A percentile compares a stretch with the other conserved stretches of the same genome.
Conservation (phyloP, 2,329 filamentous ascomycete species). For the Emmonsiellopsis sp. region DNA sequence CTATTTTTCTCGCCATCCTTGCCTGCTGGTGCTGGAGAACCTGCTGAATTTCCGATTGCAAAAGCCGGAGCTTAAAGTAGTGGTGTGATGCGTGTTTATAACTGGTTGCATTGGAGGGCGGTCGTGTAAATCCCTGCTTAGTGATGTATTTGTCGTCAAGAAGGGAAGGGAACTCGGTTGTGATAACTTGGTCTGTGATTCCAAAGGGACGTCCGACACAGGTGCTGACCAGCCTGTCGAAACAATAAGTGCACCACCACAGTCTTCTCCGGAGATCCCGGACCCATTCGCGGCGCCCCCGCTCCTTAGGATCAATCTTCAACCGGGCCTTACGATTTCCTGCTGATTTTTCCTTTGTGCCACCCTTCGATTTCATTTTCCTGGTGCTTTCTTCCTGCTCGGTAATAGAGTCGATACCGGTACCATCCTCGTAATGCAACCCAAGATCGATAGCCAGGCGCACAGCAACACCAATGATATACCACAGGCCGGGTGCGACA, state of each 20-base stretch:
- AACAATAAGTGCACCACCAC: constrained; percentile 96
- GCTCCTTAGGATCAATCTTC: constrained; percentile 44
- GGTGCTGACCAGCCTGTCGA: constrained; percentile 88
- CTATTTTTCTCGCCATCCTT: constrained; percentile 60
- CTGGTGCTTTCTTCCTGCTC: constrained; percentile 24
- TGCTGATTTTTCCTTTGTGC: constrained; percentile 3
- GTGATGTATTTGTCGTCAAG: constrained; percentile 86
- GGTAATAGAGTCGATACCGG: constrained; percentile 46
- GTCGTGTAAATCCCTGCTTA: constrained; percentile 59
- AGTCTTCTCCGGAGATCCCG: constrained; percentile 76
- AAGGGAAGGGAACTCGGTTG: constrained; percentile 84
- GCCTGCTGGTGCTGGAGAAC: constrained; percentile 89
- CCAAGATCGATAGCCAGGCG: constrained; percentile 85
- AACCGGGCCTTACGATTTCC: constrained; percentile 12
- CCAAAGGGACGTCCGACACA: constrained; percentile 90
- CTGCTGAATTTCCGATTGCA: constrained; percentile 92
- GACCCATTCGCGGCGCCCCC: constrained; percentile 68
- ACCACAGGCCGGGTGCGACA: constrained; percentile 90
- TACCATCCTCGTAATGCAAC: constrained; percentile 83
- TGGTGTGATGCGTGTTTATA: constrained; percentile 90
- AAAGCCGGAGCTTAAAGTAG: constrained; percentile 76
- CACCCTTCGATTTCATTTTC: constrained; percentile 5
- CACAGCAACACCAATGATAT: constrained; percentile 89
- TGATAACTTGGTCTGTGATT: constrained; percentile 92
- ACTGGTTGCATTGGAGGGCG: constrained; percentile 53